Base-by-base conservation (phyloP, 164 flowering plant genomes). In the Houttuynia cordata region DNA sequence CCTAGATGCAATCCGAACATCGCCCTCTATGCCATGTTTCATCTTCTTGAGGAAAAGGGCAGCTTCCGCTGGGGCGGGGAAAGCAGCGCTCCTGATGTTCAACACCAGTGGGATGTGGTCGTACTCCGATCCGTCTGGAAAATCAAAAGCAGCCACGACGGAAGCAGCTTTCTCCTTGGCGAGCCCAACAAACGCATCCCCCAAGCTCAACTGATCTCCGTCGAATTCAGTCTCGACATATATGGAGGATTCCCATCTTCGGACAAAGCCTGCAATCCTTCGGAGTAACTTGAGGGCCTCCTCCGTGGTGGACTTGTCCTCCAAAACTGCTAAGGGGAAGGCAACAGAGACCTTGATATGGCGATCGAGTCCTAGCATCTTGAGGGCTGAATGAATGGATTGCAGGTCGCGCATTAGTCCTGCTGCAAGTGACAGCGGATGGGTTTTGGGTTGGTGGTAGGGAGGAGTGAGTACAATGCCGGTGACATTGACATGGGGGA, bases 301-400 rank as follows among this genome's bases (percentile, higher is more conserved):
- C 45, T 47, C 66, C 19, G 54, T 62, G 63, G 54, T 62, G 63
- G 69, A 56, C 2, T 65, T 70, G 49, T 17, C 13, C 60, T 74
- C 70, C 17, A 83, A 62, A 42, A 63, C 59, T 2, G 76, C 56
- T 52, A 70, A 47, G 0, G 80, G 59, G 53, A 81, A 69, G 3
- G 67, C 70, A 4, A 65, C 68, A 4, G 81, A 75, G 23, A 81
- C 70, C 68, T 72, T 71, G 52, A 81, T 69, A 52, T 57, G 54
- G 17, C 18, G 34, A 14, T 70, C 65, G 13, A 77, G 67, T 24
- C 56, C 57, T 55, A 73, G 52, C 10, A 68, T 69, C 18, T 45
- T 57, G 30, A 81, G 67, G 24, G 65, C 66, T 0, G 75, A 79
- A 58, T 67, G 78, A 53, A 79, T 66, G 21, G 71, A 70, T 56